Conservation (phyloP, 257 asterid genomes). For the Marsdenia floribunda region DNA sequence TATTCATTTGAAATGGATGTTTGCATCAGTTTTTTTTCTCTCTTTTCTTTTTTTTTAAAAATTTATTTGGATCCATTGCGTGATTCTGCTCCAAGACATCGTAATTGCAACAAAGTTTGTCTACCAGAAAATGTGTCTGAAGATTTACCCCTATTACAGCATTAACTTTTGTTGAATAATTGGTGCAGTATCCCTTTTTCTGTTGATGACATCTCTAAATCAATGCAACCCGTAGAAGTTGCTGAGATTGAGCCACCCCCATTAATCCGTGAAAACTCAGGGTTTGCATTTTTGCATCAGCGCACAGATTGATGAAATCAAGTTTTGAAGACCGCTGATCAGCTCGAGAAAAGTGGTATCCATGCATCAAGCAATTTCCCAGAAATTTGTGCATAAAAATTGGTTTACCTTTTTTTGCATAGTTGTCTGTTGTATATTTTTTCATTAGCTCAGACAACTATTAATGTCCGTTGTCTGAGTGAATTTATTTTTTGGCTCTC, state of each 20-base stretch:
- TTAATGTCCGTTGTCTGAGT: slow-evolving; percentile 43
- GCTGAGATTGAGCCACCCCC: slow-evolving; percentile 89
- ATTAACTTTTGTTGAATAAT: slow-evolving; percentile 13
- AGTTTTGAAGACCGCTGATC: slow-evolving; percentile 16
- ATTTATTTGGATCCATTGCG: background rate
- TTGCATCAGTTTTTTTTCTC: background rate
- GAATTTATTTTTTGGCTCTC: slow-evolving; percentile 41
- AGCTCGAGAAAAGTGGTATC: slow-evolving; percentile 13
- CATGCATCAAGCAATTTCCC: slow-evolving; percentile 22
- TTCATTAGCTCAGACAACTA: slow-evolving; percentile 32
- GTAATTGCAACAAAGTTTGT: background rate
- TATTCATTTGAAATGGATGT: background rate
- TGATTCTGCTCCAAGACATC: background rate
- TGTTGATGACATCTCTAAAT: slow-evolving; percentile 90
- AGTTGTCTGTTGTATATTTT: slow-evolving; percentile 37
- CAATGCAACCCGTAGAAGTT: slow-evolving; percentile 75
- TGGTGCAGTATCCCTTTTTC: slow-evolving; percentile 91
- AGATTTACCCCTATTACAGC: background rate
- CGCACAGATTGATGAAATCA: slow-evolving; percentile 41
- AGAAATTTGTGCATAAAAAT: slow-evolving; percentile 44
- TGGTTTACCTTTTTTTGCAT: slow-evolving; percentile 22
- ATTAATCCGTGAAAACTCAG: slow-evolving; percentile 84
- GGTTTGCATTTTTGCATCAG: slow-evolving; percentile 82
- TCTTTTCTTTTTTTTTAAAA: background rate
- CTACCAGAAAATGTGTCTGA: background rate